A percentile compares a stretch with the other conserved stretches of the same genome.
Evolutionary conservation across 2,329 filamentous ascomycete species (phyloP).

Genomic region (Pseudogymnoascus pannorum): DNA sequence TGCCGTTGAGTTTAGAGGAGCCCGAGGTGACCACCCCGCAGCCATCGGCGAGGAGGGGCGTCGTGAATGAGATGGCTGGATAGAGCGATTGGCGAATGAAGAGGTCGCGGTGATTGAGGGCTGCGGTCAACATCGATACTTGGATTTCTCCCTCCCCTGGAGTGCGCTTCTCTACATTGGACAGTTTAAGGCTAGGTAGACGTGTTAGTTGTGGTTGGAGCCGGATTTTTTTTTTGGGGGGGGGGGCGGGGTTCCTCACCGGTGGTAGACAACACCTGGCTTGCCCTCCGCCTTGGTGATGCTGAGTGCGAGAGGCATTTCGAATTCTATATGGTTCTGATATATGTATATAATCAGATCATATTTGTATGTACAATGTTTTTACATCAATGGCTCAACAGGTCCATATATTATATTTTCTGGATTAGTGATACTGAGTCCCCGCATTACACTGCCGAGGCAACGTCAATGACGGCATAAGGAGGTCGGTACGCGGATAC

Average conservation of each 20-base stretch:
- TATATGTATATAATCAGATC: neutral
- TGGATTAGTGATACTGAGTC: neutral
- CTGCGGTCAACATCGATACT: constrained; percentile 67
- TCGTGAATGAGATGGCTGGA: constrained; percentile 71
- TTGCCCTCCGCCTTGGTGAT: constrained; percentile 68
- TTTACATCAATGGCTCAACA: neutral
- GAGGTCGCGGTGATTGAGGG: constrained; percentile 90
- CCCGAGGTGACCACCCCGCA: constrained; percentile 61
- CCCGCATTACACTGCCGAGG: constrained; percentile 2
- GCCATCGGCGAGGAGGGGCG: constrained; percentile 77
- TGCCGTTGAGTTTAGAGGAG: constrained; percentile 46
- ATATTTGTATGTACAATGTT: neutral
- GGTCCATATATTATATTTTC: neutral
- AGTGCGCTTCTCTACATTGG: constrained; percentile 53
- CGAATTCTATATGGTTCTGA: constrained; percentile 5
- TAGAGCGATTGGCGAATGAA: constrained; percentile 92
- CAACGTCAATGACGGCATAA: neutral
- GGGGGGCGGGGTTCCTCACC: constrained; percentile 38
- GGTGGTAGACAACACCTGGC: constrained; percentile 83
- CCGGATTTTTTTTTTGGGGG: neutral
- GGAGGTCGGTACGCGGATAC: neutral
- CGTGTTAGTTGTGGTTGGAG: constrained; percentile 32
- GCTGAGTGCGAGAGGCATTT: constrained; percentile 25
- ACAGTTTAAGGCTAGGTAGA: constrained; percentile 46
- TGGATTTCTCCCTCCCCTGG: constrained; percentile 63